Base-by-base conservation (phyloP, 2,329 filamentous ascomycete species). In the Xylariaceae sp. region DNA sequence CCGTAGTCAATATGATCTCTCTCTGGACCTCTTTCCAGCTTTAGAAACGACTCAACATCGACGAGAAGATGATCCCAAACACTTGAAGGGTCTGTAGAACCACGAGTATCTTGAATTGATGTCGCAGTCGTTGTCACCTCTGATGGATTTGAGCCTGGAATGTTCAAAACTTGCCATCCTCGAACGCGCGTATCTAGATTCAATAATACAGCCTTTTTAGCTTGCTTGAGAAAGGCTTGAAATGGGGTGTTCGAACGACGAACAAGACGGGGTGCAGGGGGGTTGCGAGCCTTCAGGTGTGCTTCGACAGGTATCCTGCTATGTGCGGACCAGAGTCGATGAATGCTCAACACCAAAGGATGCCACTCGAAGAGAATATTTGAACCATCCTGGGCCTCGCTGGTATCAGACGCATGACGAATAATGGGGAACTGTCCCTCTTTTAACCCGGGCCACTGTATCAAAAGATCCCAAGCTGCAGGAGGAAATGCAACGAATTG, bases 351-450 rank as follows among this genome's bases (percentile, higher is more conserved):
- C 35, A 95, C 75, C 0, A 88, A 89, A 4, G 91, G 93, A 58
- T 90, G 82, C 33, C 89, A 74, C 67, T 97, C 93, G 64, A 86
- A 95, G 57, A 86, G 73, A 37, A 95, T 69, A 53, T 95, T 88
- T 3, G 69, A 59, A 14, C 68, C 67, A n/a, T 68, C 60, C 2
- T 75, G 75, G 33, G 79, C 76, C 2, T 74, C 71, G 6, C 82
- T 77, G 21, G 85, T 90, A 64, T 95, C 86, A 65, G 92, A 86
- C 29, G 86, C 90, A 54, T 77, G 79, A 48, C 93, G 83, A 37
- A 81, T 69, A 53, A 97, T 90, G 36, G 86, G 76, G 7, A 82
- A 72, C 42, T 88, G 85, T 25, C 80, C 82, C 14, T 81, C 70
- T 46, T 79, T 81, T 45, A 92, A 61, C 11, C 89, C 89, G 59